These are phyloP conservation scores for Fusarium sp. DNA, from an alignment of 2,329 filamentous ascomycete genomes.

Conservation along the genomic window DNA sequence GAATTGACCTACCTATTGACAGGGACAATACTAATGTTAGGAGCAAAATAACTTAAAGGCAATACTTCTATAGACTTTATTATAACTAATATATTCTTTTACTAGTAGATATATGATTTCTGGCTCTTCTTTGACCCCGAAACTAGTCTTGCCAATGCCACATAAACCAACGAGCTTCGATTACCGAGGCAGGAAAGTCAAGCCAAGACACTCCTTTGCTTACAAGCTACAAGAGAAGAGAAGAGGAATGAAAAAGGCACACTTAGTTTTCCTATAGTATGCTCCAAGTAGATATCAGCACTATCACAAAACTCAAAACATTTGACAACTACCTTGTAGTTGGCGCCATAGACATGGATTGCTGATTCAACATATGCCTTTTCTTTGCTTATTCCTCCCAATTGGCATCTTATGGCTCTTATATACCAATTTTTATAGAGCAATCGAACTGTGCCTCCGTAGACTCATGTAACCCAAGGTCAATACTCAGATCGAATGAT, in stretches of 20 bases:
- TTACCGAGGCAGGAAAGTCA: background rate
- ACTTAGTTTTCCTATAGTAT: background rate
- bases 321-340: background rate
- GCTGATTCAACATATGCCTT: background rate
- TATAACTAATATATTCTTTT: too few species aligned
- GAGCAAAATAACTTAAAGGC: too few species aligned
- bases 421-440: background rate
- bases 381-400: background rate
- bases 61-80: too few species aligned
- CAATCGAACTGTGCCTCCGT: background rate
- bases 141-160: too few species aligned
- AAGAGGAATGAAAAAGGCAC: background rate
- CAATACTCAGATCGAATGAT: conserved; percentile 1
- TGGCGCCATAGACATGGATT: background rate
- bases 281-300: background rate
- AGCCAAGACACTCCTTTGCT: background rate
- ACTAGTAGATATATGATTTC: too few species aligned
- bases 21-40: too few species aligned
- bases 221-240: background rate
- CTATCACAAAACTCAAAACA: background rate
- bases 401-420: background rate
- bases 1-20: too few species aligned
- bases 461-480: background rate
- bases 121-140: too few species aligned
- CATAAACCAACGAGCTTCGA: background rate